Base-by-base conservation (phyloP, 805 yeast species). In the Vanderwaltozyma tropicalis region DNA sequence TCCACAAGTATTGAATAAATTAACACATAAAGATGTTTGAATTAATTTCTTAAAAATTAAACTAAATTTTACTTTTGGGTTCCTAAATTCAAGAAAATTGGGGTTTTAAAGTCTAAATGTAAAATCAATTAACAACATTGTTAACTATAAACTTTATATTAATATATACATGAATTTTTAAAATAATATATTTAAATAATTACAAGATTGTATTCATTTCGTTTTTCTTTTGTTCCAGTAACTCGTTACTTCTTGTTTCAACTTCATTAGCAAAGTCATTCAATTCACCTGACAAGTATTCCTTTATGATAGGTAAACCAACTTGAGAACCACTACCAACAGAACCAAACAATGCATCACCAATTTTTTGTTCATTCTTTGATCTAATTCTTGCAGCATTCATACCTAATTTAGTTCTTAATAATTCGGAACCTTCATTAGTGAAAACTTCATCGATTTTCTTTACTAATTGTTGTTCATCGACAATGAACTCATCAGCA, bases 401-500 rank as follows among this genome's bases (percentile, higher is more conserved):
- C 34, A 46, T 35, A 36, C 45, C 46, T 33, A 37, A 48, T 40
- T 34, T 37, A 4, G 39, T 50, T 37, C 52, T 41, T 31, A 39
- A 39, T 29, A 43, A 43, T 36, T 50, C 41, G 42, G 53, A 41
- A 16, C 47, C 40, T 26, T 30, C 35, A 34, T 49, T 52, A 21
- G 50, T 45, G 32, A 53, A 56, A 2, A 43, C 54, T 17, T 54
- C 47, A 30, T 50, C 59, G 20, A 51, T 45, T 27, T 41, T 46
- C 32, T 41, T 43, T 35, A 39, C n/a, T 33, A 55, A 79, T 74
- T 34, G 85, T 78, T 38, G 72, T 58, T 82, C 94, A 22, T 79
- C 79, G 28, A 84, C 74, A 48, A 86, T 82, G 61, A 76, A 87
- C 31, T 70, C 66, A 20, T 72, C 69, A 1, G 89, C 65, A 2